Conservation (phyloP, 768 basidiomycete genomes). For the Termitomyces sp. region DNA sequence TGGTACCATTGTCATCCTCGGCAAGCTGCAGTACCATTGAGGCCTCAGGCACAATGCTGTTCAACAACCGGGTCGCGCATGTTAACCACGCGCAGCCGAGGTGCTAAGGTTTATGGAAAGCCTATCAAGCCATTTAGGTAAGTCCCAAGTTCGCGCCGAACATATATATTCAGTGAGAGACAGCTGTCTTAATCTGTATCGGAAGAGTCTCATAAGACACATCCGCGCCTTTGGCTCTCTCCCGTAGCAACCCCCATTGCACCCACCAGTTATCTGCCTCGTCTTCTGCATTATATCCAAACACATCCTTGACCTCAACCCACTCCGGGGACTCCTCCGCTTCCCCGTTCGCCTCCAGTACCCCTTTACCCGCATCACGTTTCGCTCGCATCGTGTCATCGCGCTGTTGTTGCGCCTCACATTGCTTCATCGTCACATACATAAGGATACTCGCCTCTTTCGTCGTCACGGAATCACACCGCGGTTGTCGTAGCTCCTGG, state of each 20-base stretch:
- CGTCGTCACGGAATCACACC: slow-evolving; percentile 36
- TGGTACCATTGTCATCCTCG: no score
- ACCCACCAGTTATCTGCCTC: slow-evolving; percentile 63
- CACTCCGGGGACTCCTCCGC: slow-evolving; percentile 29
- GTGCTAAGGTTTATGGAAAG: no score
- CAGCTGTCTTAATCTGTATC: slow-evolving; percentile 1
- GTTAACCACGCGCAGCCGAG: no score
- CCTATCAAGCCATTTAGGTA: no score
- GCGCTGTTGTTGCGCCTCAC: slow-evolving; percentile 38
- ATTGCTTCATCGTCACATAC: slow-evolving; percentile 41
- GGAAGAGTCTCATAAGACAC: slow-evolving; percentile 1
- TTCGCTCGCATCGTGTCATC: slow-evolving; percentile 33
- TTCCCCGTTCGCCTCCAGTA: slow-evolving; percentile 9
- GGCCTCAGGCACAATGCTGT: no score
- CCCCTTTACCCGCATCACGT: slow-evolving; percentile 21
- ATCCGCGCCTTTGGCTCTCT: slow-evolving; percentile 26
- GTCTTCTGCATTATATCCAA: slow-evolving; percentile 54
- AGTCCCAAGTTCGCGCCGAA: background rate
- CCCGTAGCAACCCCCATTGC: slow-evolving; percentile 44
- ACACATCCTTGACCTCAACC: slow-evolving; percentile 43
- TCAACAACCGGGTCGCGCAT: no score
- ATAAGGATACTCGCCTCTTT: slow-evolving; percentile 41
- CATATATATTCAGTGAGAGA: background rate
- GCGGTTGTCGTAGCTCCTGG: slow-evolving; percentile 50
- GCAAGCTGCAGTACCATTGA: no score